Evolutionary conservation across 495 filamentous ascomycete genomes (phyloP).

Genomic region (Penicillium longicatenatum): DNA sequence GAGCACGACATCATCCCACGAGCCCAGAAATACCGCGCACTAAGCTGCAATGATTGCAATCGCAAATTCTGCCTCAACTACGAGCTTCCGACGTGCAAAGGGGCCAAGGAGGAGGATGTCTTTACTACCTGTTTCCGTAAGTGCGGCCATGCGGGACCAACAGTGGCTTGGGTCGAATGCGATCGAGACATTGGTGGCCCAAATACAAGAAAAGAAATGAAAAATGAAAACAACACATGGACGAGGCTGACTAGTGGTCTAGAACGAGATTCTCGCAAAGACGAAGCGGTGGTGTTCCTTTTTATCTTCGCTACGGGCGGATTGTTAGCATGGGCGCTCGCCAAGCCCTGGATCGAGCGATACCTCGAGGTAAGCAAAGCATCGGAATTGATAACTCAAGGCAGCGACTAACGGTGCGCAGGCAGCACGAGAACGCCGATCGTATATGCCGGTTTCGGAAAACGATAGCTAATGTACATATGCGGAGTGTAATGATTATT

Average conservation of each 20-base stretch:
- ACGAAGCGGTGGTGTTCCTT: constrained; percentile 86
- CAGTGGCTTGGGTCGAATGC: background rate
- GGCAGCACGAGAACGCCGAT: constrained; percentile 47
- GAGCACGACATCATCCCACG: constrained; percentile 17
- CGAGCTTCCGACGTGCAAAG: constrained; percentile 82
- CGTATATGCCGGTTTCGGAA: constrained; percentile 46
- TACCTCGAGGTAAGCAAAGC: constrained; percentile 53
- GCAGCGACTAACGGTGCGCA: constrained; percentile 20
- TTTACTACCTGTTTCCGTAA: constrained; percentile 86
- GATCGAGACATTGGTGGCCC: background rate
- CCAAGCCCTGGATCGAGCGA: constrained; percentile 64
- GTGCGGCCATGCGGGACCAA: constrained; percentile 20
- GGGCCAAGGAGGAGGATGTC: constrained; percentile 82
- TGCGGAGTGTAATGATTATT: too few species aligned
- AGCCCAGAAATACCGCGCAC: constrained; percentile 38
- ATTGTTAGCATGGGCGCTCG: constrained; percentile 75
- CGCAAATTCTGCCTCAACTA: constrained; percentile 87
- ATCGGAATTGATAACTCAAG: background rate
- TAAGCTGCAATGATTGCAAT: constrained; percentile 83
- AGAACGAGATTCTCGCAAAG: constrained; percentile 88
- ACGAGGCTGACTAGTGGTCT: constrained; percentile 13
- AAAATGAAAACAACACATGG: background rate
- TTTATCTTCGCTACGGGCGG: constrained; percentile 89
- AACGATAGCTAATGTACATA: constrained; percentile 18
- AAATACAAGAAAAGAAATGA: background rate